These are phyloP conservation scores for Gnomoniopsis sp. DNA, from an alignment of 2,329 filamentous ascomycete species.

Conservation along the genomic window DNA sequence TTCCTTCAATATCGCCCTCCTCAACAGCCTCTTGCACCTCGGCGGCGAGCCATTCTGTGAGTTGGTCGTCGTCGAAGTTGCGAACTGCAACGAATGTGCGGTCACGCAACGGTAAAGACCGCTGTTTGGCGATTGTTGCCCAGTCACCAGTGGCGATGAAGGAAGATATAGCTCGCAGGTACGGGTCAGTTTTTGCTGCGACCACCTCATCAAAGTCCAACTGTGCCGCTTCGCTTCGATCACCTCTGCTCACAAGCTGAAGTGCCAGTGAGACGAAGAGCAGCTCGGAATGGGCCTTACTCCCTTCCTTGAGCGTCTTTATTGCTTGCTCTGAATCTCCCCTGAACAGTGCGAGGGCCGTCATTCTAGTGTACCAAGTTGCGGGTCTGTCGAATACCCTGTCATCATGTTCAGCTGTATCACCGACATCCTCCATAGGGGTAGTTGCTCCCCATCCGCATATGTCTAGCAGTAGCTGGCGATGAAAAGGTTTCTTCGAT, in stretches of 20 bases:
- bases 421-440: constrained; percentile 60
- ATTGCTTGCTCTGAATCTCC: constrained; percentile 67
- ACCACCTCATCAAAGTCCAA: constrained; percentile 57
- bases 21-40: constrained; percentile 59
- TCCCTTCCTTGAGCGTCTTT: constrained; percentile 65
- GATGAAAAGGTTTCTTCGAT: constrained; percentile 65
- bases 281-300: constrained; percentile 59
- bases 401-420: constrained; percentile 41
- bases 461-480: constrained; percentile 71
- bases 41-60: constrained; percentile 65
- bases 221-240: constrained; percentile 42
- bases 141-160: constrained; percentile 76
- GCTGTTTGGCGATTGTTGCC: constrained; percentile 69
- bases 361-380: constrained; percentile 65
- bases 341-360: constrained; percentile 72
- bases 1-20: constrained; percentile 71
- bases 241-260: constrained; percentile 57
- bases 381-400: constrained; percentile 47
- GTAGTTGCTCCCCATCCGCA: constrained; percentile 70
- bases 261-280: constrained; percentile 66
- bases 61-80: constrained; percentile 58
- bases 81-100: constrained; percentile 70
- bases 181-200: constrained; percentile 68
- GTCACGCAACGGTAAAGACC: constrained; percentile 70
- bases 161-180: constrained; percentile 74